phyloP scores from a whole-genome alignment of 495 filamentous ascomycete species.

The Penicillium manginii region DNA sequence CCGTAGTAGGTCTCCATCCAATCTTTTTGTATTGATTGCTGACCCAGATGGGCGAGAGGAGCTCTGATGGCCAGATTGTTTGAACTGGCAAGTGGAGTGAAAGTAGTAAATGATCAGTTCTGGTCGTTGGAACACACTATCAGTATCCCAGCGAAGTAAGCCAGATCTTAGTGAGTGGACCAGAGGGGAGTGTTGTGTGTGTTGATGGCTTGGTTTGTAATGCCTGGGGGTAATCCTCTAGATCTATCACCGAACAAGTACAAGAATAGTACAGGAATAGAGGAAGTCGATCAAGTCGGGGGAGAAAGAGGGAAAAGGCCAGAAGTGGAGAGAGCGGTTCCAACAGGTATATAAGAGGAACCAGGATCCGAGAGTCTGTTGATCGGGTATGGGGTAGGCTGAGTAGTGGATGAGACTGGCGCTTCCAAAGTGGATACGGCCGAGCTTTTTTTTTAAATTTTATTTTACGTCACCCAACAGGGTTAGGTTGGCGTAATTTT shows the following conservation, averaged over 20 bases:
- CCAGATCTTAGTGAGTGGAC: no score
- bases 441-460: conserved; percentile 35
- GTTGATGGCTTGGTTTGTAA: not conserved
- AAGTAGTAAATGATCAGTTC: no score
- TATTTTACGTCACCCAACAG: conserved; percentile 37
- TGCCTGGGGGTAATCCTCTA: not conserved
- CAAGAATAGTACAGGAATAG: not conserved
- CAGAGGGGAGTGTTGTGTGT: no score
- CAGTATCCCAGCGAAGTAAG: no score
- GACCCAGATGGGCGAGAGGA: no score
- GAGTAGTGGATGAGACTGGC: conserved; percentile 18
- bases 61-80: no score
- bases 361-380: conserved; percentile 27
- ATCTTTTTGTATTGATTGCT: conserved; percentile 17
- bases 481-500: conserved; percentile 24
- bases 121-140: no score
- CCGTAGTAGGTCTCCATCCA: conserved; percentile 97
- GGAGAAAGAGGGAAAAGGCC: conserved; percentile 12
- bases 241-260: no score
- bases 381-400: conserved; percentile 36
- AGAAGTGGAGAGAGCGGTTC: conserved; percentile 22
- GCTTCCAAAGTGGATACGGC: conserved; percentile 25
- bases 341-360: conserved; percentile 30
- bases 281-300: conserved; percentile 8
- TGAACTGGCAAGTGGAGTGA: no score